Evolutionary conservation across 2,329 filamentous ascomycete genomes (phyloP).

Genomic region (Epichloe sibirici): DNA sequence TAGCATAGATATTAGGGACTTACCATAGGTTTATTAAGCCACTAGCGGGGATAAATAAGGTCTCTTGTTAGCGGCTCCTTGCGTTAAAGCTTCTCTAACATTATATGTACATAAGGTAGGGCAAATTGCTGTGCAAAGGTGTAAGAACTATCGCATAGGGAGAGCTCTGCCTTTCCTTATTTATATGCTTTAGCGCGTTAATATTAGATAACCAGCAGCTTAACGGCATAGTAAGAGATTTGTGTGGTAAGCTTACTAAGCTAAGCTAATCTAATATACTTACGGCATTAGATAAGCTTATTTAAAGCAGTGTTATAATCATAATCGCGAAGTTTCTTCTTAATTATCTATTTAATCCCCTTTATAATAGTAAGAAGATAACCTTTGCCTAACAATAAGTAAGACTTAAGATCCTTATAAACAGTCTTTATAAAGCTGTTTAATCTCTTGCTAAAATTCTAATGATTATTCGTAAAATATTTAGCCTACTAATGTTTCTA

Average conservation of each 20-base stretch:
- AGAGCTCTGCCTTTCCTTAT: background rate
- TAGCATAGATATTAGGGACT: background rate
- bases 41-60: background rate
- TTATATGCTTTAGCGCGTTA: background rate
- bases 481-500: no score
- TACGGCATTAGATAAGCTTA: background rate
- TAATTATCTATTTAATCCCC: no score
- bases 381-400: background rate
- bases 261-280: background rate
- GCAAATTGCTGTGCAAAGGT: background rate
- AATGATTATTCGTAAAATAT: background rate
- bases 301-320: background rate
- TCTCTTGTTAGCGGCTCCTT: background rate
- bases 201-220: background rate
- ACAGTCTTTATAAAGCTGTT: background rate
- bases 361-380: background rate
- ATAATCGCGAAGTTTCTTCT: background rate
- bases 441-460: background rate
- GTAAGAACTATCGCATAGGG: background rate
- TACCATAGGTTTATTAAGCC: background rate
- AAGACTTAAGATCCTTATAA: background rate
- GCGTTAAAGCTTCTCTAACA: background rate
- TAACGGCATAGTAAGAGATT: background rate
- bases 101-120: background rate
- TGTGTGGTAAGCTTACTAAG: background rate